Base-by-base conservation (phyloP, 2,329 filamentous ascomycete genomes). In the Fusarium miscanthi region DNA sequence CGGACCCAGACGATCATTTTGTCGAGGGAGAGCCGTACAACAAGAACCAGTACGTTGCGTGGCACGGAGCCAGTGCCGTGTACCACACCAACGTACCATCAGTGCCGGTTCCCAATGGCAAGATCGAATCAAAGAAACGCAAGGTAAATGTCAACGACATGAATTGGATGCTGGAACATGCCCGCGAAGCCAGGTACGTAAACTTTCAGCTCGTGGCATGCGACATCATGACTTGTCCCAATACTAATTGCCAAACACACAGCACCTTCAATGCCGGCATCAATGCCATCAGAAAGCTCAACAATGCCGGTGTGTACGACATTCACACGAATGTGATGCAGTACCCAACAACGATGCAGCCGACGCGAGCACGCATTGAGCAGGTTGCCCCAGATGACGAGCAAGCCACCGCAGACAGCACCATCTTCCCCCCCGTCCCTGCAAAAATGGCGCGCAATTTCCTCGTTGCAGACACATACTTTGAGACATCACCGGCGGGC, bases 81-180 rank as follows among this genome's bases (percentile, higher is more conserved):
- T 99, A 99, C 80, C 94, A 98, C 80, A 94, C 93, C 17, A 91
- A 91, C 63, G 89, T 88, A 3, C 93, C 94, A 3, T 91, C 92
- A 27, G 90, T 93, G n/a, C 94, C 94, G 5, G 85, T 92, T 64
- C 90, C 90, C 37, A 91, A 87, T 67, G 92, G 93, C 63, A 97
- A 97, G 82, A 86, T 90, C 12, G 93, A 95, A 74, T 88, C 89
- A 71, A 97, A 97, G 85, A 94, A 94, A 85, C 89, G 93, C 74
- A 93, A 92, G 76, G 92, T 97, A 42, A 92, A 94, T 66, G 92
- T 98, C 66, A 98, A 95, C 59, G 94, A 97, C 76, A 90, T 92
- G 63, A 99, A 98, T 81, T 99, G 96, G 96, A 96, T 97, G 88
- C 86, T 96, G 63, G 94, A 98, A 83, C 96, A 99, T 82, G 94